Base-by-base conservation (phyloP, 2,329 filamentous ascomycete species). In the Beauveria caledonica region DNA sequence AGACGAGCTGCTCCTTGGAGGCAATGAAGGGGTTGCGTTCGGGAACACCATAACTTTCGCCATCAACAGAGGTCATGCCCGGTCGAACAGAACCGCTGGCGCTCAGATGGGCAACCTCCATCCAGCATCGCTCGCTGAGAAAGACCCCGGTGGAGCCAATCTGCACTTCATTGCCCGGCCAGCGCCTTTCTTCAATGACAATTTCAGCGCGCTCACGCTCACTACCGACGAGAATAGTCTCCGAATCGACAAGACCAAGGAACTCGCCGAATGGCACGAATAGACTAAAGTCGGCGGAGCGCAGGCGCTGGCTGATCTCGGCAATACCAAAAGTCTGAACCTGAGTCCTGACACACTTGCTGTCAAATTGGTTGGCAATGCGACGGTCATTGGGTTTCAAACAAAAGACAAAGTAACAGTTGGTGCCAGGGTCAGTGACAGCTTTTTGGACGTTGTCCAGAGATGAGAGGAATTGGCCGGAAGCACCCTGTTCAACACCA, bases 301-400 rank as follows among this genome's bases (percentile, higher is more conserved):
- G 86, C 44, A 99, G 80, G 21, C 94, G 84, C 70, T 97, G 92
- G 70, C 92, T 96, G 72, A 99, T 97, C 71, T 99, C 94, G 1
- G 92, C 92, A 68, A 99, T 96, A 36, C 94, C 94, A 66, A 97
- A 90, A 0, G 92, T 96, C 70, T 97, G 93, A 1, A 99, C 84
- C 71, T 99, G 94, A 11, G 89, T 90, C 4, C 94, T 87, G 23
- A 99, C 94, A 71, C 94, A 99, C 74, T 97, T 97, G 82, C 92
- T 97, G 73, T 99, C 94, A 68, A 97, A 99, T 70, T 99, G 94
- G 67, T 99, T 99, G 63, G 94, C 93, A 66, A 99, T 99, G 54
- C 94, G 86, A 58, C 94, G 85, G 71, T 99, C 94, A 67, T 99
- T 99, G 23, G 94, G 93, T 75, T 99, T 99, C 64, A 99, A 76